phyloP scores from a whole-genome alignment of 257 asterid species.

The Petrea volubilis region DNA sequence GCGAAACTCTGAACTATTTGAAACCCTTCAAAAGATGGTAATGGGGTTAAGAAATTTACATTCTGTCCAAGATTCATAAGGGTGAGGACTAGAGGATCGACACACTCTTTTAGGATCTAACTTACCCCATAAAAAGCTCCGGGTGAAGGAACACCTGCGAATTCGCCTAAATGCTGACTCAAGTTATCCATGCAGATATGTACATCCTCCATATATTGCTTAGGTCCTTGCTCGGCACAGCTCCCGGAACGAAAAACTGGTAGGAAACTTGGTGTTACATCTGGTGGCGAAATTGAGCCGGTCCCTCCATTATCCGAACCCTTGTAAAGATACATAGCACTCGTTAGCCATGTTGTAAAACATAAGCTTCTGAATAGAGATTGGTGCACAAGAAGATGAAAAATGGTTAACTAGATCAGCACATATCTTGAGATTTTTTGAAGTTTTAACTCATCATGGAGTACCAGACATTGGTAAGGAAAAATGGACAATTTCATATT shows the following conservation, averaged over 20 bases:
- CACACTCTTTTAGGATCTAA: not conserved
- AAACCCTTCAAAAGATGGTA: not conserved
- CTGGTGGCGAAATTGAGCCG: constrained; percentile 48
- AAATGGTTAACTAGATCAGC: no score
- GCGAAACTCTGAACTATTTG: no score
- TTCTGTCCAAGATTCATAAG: not conserved
- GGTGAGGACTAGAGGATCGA: not conserved
- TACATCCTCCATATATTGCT: constrained; percentile 83
- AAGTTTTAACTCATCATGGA: no score
- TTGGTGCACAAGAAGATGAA: no score
- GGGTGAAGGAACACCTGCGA: constrained; percentile 51
- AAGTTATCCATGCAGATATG: constrained; percentile 71
- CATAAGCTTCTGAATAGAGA: no score
- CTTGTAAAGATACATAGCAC: constrained; percentile 33
- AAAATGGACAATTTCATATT: no score
- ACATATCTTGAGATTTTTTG: no score
- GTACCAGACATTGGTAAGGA: no score
- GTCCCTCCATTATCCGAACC: constrained; percentile 43
- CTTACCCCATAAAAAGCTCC: constrained; percentile 86
- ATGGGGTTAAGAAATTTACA: not conserved
- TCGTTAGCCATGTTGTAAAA: no score
- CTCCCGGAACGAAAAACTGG: constrained; percentile 78
- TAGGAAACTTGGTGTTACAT: constrained; percentile 49
- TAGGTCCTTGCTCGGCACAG: constrained; percentile 86
- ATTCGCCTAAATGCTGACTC: constrained; percentile 53